Evolutionary conservation across 192 early-diverging fungal genomes (phyloP).

Genomic region (Backusella circina): DNA sequence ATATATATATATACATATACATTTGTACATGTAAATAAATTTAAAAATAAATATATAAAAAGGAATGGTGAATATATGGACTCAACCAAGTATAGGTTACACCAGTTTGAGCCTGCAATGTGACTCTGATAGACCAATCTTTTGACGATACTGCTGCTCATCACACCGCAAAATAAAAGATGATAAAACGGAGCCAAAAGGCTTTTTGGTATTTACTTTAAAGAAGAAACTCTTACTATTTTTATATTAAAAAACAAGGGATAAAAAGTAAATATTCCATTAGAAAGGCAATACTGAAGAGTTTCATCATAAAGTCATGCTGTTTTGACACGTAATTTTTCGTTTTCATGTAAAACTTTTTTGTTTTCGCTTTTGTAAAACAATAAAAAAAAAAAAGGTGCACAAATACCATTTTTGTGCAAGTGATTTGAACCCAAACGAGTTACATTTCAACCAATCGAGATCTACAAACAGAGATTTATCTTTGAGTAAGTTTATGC

Average conservation of each 20-base stretch:
- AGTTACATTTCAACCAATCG: not conserved
- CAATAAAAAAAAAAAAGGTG: not conserved
- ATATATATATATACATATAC: not conserved
- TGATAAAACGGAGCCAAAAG: not conserved
- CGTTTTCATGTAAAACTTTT: not conserved
- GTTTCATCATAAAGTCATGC: not conserved
- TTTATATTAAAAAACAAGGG: not conserved
- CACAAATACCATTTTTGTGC: not conserved
- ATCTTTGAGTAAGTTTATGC: not conserved
- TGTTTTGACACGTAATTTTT: slow-evolving; percentile 1
- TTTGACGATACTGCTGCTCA: not conserved
- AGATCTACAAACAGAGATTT: not conserved
- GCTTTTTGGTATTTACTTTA: not conserved
- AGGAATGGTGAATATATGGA: not conserved
- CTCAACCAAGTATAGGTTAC: not conserved
- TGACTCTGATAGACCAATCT: slow-evolving; percentile 2
- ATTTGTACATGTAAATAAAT: not conserved
- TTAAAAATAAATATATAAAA: slow-evolving; percentile 1
- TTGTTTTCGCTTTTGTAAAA: not conserved
- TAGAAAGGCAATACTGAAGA: not conserved
- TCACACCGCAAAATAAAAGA: not conserved
- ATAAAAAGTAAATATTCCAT: not conserved
- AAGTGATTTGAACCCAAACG: not conserved
- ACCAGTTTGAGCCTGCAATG: not conserved
- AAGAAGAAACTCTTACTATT: not conserved